A percentile compares a stretch with the other conserved stretches of the same genome.
Conservation (phyloP, 2,329 filamentous ascomycete genomes). For the Claviceps spartinae region DNA sequence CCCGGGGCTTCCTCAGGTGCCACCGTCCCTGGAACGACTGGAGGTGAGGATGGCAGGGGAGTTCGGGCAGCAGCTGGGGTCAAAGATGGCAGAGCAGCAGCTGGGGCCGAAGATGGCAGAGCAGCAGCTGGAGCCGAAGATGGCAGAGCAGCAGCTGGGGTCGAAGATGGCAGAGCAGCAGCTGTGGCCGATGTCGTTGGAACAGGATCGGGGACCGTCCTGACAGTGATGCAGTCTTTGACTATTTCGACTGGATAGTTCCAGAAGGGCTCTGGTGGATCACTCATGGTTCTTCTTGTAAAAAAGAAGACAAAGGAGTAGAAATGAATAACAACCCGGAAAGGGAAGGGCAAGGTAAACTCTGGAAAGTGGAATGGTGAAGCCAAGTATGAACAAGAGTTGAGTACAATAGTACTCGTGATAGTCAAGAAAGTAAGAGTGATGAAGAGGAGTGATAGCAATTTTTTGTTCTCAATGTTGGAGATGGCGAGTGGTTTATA, state of each 20-base stretch:
- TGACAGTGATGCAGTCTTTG: not conserved
- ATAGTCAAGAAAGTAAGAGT: too few relatives aligned
- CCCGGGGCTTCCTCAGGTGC: too few relatives aligned
- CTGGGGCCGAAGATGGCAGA: not conserved
- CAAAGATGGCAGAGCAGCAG: not conserved
- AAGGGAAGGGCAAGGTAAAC: too few relatives aligned
- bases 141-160: not conserved
- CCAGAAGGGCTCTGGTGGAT: not conserved
- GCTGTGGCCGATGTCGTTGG: constrained; percentile 1
- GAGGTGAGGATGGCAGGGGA: too few relatives aligned
- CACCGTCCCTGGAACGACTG: too few relatives aligned
- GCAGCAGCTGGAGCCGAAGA: not conserved
- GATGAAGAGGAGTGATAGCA: too few relatives aligned
- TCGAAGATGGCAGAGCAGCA: not conserved
- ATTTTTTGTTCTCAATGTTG: not conserved
- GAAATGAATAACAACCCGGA: too few relatives aligned
- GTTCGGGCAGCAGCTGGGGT: too few relatives aligned
- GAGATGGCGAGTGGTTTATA: not conserved
- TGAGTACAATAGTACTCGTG: not conserved
- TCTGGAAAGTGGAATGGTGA: not conserved
- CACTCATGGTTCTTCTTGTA: not conserved
- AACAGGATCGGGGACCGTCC: not conserved
- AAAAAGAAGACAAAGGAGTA: too few relatives aligned
- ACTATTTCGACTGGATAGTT: not conserved
- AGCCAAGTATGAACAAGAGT: not conserved